Evolutionary conservation across 371 early-diverging fungal genomes (phyloP), one percentile per base, ranked within the genome.

Genomic region (Synchytrium microbalum): DNA sequence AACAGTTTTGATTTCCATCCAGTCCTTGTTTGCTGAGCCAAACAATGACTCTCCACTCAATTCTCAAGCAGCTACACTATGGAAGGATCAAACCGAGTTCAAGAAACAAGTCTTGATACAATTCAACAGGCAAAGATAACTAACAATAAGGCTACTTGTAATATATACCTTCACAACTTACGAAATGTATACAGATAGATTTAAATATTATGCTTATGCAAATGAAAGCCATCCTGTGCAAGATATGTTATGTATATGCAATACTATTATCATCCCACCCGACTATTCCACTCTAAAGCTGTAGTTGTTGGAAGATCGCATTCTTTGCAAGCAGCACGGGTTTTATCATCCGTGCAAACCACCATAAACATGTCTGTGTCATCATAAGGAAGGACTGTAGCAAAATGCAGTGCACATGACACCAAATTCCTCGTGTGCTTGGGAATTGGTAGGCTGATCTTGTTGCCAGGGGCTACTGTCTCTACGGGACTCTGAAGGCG

Each of bases 21-120:
- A 87, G 71, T 78, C 77, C 53, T 71, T 87, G 54, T 68, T 87
- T 54, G 88, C 81, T 76, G 87, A 87, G 58, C 86, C 88, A 2
- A 87, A 87, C 66, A 80, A 80, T 53, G 77, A 75, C 29, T 80
- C 81, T 54, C 88, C 88, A 29, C 70, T 87, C 31, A 87, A 87
- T 67, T 69, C 70, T 0, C 69, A 78, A 31, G 79, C 87, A 1
- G 87, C 87, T 3, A 70, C 77, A 58, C 69, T 84, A 61, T 87
- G 88, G 87, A 68, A 63, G 13, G 69, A 79, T 53, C 79, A 71
- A 62, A 13, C 24, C 8, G 56, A 56, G 24, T 56, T 56, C 24
- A 24, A 29, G 29, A 56, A 56, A 24, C 24, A 56, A 5, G 56
- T 56, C 5, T 19, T 38, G 10, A 5, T 38, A 5, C 46, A 38